phyloP scores from a whole-genome alignment of 73 alveolate species.

The Breviolum minutum region DNA sequence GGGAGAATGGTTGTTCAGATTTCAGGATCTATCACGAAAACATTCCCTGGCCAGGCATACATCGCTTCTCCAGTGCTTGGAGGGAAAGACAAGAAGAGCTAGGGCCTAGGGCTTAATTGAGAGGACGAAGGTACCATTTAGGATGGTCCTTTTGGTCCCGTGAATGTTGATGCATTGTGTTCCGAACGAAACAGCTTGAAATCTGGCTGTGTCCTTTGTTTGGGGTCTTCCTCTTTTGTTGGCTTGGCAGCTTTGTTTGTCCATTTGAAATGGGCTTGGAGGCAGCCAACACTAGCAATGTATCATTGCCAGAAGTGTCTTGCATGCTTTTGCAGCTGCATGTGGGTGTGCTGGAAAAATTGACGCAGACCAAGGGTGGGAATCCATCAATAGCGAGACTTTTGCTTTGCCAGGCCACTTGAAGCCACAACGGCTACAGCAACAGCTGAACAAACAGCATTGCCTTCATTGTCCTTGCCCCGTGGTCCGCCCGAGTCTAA shows the following conservation, averaged over 20 bases:
- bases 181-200: background rate
- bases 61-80: constrained; percentile 25
- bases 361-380: no score
- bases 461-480: no score
- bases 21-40: no score
- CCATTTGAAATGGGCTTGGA: constrained; percentile 28
- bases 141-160: constrained; percentile 20
- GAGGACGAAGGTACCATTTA: background rate
- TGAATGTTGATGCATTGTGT: background rate
- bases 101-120: background rate
- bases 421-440: no score
- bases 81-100: constrained; percentile 37
- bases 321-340: background rate
- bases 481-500: no score
- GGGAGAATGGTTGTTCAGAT: background rate
- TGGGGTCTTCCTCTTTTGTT: background rate
- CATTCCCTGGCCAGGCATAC: background rate
- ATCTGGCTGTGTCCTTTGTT: background rate
- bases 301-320: background rate
- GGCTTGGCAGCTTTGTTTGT: background rate
- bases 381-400: no score
- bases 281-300: background rate
- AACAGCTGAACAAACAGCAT: no score
- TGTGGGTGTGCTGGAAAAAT: background rate
- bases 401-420: no score